A percentile compares a stretch with the other conserved stretches of the same genome.
These are phyloP conservation scores for Neurospora sp. DNA, from an alignment of 495 filamentous ascomycete species.

Conservation along the genomic window DNA sequence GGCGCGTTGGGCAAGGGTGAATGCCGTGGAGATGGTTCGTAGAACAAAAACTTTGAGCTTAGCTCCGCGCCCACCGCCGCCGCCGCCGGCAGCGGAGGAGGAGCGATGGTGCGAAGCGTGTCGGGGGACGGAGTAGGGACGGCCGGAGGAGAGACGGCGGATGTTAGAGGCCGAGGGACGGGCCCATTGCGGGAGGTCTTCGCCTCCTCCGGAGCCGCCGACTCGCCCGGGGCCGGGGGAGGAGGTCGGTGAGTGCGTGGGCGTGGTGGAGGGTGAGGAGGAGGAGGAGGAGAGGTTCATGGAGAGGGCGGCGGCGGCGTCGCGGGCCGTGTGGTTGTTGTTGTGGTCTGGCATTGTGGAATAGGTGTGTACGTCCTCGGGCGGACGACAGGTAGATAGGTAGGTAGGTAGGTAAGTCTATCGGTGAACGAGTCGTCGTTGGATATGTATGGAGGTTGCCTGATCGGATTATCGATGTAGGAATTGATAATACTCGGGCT, in stretches of 20 bases:
- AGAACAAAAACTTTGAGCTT: constrained; percentile 5
- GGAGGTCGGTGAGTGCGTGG: constrained; percentile 1
- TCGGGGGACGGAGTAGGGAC: constrained; percentile 9
- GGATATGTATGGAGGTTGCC: background rate
- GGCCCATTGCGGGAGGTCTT: background rate
- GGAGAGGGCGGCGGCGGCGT: constrained; percentile 17
- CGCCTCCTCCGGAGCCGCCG: background rate
- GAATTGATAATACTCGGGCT: constrained; percentile 5
- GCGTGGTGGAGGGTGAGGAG: constrained; percentile 1
- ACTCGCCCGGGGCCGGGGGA: background rate
- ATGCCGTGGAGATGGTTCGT: constrained; percentile 10
- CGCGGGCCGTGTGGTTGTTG: constrained; percentile 1
- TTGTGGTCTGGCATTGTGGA: constrained; percentile 19
- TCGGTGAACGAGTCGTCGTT: background rate
- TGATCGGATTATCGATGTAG: background rate
- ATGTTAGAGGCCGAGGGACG: constrained; percentile 7
- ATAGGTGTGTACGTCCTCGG: too few relatives aligned
- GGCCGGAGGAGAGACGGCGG: constrained; percentile 7
- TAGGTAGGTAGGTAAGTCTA: background rate
- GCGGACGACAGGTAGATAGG: background rate
- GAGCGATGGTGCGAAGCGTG: constrained; percentile 7
- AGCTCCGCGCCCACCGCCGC: background rate
- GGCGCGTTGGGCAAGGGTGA: constrained; percentile 12
- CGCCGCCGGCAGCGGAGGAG: background rate
- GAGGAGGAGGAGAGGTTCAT: constrained; percentile 11